These are phyloP conservation scores for Meyerozyma carpophila DNA, from an alignment of 1,139 yeast genomes.

Conservation along the genomic window DNA sequence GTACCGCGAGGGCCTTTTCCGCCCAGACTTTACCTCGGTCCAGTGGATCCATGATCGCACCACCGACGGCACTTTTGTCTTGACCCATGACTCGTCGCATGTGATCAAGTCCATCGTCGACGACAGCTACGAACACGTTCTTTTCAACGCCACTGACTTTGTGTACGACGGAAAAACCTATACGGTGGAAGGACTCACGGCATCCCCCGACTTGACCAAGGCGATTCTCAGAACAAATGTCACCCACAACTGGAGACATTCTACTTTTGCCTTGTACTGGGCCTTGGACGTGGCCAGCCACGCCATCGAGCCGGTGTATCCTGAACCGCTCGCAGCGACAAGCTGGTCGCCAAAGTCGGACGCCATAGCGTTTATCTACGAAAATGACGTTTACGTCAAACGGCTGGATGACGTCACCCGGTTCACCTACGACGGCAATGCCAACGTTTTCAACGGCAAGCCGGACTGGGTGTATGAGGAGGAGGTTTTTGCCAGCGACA, in stretches of 20 bases:
- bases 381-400: constrained; percentile 33
- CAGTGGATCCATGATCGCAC: constrained; percentile 60
- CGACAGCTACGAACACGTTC: constrained; percentile 32
- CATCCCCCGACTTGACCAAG: constrained; percentile 58
- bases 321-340: constrained; percentile 14
- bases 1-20: constrained; percentile 46
- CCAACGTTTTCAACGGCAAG: constrained; percentile 47
- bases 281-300: constrained; percentile 18
- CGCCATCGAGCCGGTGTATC: constrained; percentile 12
- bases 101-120: constrained; percentile 48
- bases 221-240: constrained; percentile 54
- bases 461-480: constrained; percentile 66
- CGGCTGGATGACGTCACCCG: constrained; percentile 18
- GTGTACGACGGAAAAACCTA: constrained; percentile 31
- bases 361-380: constrained; percentile 27
- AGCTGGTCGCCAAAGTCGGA: constrained; percentile 31
- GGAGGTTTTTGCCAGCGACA: constrained; percentile 48
- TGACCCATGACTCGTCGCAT: constrained; percentile 22
- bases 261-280: constrained; percentile 38
- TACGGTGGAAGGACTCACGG: constrained; percentile 46
- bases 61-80: constrained; percentile 48
- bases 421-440: constrained; percentile 47
- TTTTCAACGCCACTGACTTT: constrained; percentile 49
- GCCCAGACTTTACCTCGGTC: constrained; percentile 43
- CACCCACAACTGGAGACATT: constrained; percentile 43